Evolutionary conservation across 306 rosid genomes (phyloP), one percentile per base, ranked within the genome.

Genomic region (Aeschynomene evenia): DNA sequence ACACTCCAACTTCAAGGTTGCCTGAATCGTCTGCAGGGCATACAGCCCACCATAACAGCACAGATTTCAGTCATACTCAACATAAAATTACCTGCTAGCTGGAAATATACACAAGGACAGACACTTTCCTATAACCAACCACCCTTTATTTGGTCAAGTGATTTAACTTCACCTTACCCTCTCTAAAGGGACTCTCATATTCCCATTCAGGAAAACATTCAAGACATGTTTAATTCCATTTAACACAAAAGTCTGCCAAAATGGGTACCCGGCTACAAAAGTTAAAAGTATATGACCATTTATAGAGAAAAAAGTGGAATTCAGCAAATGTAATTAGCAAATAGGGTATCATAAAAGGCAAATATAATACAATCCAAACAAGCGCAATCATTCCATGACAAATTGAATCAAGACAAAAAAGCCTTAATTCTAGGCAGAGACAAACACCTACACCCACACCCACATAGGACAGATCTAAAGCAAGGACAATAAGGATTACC

Each of bases 1-100:
- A 82, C 81, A 66, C 63, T 72, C 78, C 63, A 18, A 63, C 64
- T 73, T 56, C 62, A 74, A 80, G 67, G 70, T 59, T 65, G 63
- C 81, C 88, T 37, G 59, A 69, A 67, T 72, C 13, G 66, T 76
- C 91, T 80, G 89, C 93, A 88, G 77, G 80, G 66, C 80, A 80
- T 87, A 83, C 78, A 79, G 67, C 80, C 85, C 88, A 83, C 78
- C 81, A 84, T 81, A 77, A 83, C 85, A 77, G 79, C 19, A 83
- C 20, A 85, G 61, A 83, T 68, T 81, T 73, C 59, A 51, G 83
- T 83, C 83, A 83, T 77, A 77, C 54, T 74, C 63, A 69, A 80
- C 70, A 80, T 31, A 81, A 60, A 70, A 52, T 54, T 52, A 62
- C 20, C 55, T 9, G 6, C 50, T 40, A 21, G 51, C 54, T 68